Conservation (phyloP, 1,284 basidiomycete genomes). For the Ustilago crameri region DNA sequence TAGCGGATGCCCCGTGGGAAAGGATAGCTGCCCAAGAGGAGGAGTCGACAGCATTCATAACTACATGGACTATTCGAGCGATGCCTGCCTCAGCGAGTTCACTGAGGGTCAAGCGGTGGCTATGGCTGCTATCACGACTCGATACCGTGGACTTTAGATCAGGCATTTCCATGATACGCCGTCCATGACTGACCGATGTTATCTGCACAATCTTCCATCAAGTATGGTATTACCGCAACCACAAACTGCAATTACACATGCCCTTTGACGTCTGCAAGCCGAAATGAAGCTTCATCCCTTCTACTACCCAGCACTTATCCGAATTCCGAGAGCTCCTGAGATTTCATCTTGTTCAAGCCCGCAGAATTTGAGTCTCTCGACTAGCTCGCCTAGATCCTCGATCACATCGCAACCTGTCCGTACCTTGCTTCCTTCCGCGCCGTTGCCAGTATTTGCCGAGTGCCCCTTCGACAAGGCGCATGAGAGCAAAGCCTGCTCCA, state of each 20-base stretch:
- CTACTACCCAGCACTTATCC: conserved; percentile 1
- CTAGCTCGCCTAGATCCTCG: conserved; percentile 38
- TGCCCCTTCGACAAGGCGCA: conserved; percentile 24
- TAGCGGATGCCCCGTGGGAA: conserved; percentile 38
- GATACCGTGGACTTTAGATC: conserved; percentile 30
- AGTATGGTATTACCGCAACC: neutral
- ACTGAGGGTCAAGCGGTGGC: conserved; percentile 48
- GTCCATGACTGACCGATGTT: neutral
- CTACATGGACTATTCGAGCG: conserved; percentile 56
- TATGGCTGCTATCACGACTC: conserved; percentile 37
- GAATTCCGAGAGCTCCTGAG: conserved; percentile 22
- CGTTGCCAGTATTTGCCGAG: conserved; percentile 13
- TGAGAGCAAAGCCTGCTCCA: conserved; percentile 28
- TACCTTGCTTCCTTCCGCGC: conserved; percentile 9
- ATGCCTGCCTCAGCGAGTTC: conserved; percentile 48
- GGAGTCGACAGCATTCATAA: conserved; percentile 50
- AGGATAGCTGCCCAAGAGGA: conserved; percentile 43
- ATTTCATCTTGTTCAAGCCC: conserved; percentile 28
- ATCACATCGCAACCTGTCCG: conserved; percentile 46
- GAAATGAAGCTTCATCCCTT: conserved; percentile 1
- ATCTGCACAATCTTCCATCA: neutral
- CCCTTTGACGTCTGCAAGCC: no score
- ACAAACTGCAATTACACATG: no score
- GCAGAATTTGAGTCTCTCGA: conserved; percentile 17
- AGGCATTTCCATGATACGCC: neutral